Percentiles rank a stretch among this genome's conserved stretches.
Evolutionary conservation across 192 early-diverging fungal species (phyloP).

Genomic region (Polychytrium aggregatum): DNA sequence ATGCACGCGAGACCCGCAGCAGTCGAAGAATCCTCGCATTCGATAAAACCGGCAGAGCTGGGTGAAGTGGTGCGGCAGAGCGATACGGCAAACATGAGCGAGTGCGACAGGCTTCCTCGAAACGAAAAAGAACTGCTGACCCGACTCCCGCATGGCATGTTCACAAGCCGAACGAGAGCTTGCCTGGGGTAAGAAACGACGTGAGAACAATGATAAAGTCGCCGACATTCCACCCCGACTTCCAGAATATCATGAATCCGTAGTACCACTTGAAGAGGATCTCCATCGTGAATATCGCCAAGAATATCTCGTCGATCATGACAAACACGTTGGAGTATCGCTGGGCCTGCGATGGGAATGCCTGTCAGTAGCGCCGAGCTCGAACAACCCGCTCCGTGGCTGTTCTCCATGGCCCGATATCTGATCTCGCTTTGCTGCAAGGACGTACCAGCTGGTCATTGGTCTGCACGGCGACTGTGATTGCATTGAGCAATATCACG

Average conservation of each 20-base stretch:
- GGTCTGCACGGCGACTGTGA: constrained; percentile 25
- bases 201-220: constrained; percentile 18
- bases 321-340: constrained; percentile 15
- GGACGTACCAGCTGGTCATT: constrained; percentile 10
- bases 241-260: constrained; percentile 23
- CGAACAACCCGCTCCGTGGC: background rate
- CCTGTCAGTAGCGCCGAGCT: background rate
- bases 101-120: too few species aligned
- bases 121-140: too few species aligned
- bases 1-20: constrained; percentile 16
- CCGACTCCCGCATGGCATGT: too few species aligned
- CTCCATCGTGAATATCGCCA: constrained; percentile 17
- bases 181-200: too few species aligned
- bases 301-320: constrained; percentile 16
- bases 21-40: constrained; percentile 19
- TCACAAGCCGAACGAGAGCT: too few species aligned
- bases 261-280: constrained; percentile 30
- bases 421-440: background rate
- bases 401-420: background rate
- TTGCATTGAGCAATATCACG: constrained; percentile 21
- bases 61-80: too few species aligned
- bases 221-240: constrained; percentile 18
- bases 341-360: constrained; percentile 6
- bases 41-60: too few species aligned
- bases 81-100: constrained; percentile 5